phyloP scores from a whole-genome alignment of 352 stramenopile species.

The Phytophthora pseudosyringae region DNA sequence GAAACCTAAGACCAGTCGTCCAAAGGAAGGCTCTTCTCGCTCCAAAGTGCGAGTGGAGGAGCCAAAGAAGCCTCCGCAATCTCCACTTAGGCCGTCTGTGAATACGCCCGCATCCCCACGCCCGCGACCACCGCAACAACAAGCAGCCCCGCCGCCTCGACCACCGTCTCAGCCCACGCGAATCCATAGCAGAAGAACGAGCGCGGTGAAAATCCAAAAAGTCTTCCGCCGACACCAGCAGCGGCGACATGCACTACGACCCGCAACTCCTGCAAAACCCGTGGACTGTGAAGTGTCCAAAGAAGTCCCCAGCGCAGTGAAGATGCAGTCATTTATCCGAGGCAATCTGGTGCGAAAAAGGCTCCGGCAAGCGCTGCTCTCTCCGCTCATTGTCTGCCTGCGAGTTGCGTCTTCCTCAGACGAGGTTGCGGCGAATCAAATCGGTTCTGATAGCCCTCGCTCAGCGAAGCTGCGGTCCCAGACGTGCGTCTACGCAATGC shows the following conservation, averaged over 20 bases:
- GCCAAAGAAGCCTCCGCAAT: conserved; percentile 2
- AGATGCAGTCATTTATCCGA: conserved; percentile 61
- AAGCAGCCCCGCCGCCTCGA: background rate
- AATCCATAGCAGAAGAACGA: conserved; percentile 23
- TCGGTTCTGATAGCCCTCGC: conserved; percentile 11
- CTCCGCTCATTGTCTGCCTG: conserved; percentile 39
- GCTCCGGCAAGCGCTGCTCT: conserved; percentile 30
- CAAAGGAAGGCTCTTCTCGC: conserved; percentile 4
- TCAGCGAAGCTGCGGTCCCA: conserved; percentile 10
- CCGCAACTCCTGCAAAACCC: conserved; percentile 6
- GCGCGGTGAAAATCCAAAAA: conserved; percentile 49
- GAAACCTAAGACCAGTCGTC: background rate
- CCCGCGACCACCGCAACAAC: background rate
- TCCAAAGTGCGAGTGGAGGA: conserved; percentile 15
- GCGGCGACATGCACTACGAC: conserved; percentile 16
- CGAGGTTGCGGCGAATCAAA: conserved; percentile 20
- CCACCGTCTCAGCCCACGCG: conserved; percentile 6
- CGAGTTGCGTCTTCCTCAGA: conserved; percentile 24
- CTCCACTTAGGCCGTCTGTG: background rate
- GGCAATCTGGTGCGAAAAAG: conserved; percentile 45
- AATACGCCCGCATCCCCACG: conserved; percentile 1
- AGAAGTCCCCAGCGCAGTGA: conserved; percentile 43
- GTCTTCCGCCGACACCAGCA: conserved; percentile 44
- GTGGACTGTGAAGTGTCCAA: conserved; percentile 19
- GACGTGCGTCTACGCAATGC: conserved; percentile 39